Base-by-base conservation (phyloP, 2,329 filamentous ascomycete species). In the Aspergillus sp. region DNA sequence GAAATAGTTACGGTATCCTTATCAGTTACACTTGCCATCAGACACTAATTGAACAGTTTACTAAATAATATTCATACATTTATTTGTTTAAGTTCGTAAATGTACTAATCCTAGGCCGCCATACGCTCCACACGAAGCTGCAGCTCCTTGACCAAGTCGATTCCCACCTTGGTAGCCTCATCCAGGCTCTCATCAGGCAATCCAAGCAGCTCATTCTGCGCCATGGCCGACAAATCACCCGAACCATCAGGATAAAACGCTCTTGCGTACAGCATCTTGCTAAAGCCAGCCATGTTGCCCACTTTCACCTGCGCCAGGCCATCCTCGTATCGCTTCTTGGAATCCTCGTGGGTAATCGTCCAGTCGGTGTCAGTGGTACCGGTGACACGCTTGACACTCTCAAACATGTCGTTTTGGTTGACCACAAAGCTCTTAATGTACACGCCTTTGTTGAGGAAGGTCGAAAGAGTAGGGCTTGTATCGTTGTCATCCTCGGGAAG, bases 401-500 rank as follows among this genome's bases (percentile, higher is more conserved):
- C 74, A 42, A 87, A 72, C 69, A 87, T 86, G 7, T 87, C 82
- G 8, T 72, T 71, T 60, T 88, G 84, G 46, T 64, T 79, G 47
- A 82, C 52, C 8, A 66, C 59, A 65, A 85, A 86, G 47, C 77
- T 82, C 6, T 68, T 71, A 8, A 83, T 51, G 51, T 73, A 78
- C 2, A 83, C 56, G 0, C 54, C 49, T 39, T 72, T 70, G 59
- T 82, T 79, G 3, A 66, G 62, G 52, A 69, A 80, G 30, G 59
- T 50, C 6, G 51, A 68, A 7, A 81, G 44, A 7, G 68, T 67
- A 2, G 60, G 53, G 6, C 64, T 60, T 6, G 51, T 55, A 31
- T 71, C 67, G 1, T 58, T 58, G 33, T 57, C 53, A 27, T 60
- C 65, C 1, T 71, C 64, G 0, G 75, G 73, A 13, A 63, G 51